phyloP scores from a whole-genome alignment of 345 rosid species.

The Kandelia obovata region DNA sequence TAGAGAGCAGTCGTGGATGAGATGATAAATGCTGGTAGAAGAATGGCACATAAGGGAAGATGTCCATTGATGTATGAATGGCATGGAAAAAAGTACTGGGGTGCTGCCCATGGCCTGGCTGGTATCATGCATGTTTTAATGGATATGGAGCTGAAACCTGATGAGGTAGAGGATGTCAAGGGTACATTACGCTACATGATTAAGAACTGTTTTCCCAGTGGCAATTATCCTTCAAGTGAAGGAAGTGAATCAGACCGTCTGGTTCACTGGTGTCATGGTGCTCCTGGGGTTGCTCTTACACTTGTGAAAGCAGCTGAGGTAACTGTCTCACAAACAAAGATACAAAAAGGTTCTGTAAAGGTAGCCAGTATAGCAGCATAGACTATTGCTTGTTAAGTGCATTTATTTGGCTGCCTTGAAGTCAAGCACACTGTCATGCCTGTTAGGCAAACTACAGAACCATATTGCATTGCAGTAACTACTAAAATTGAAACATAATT shows the following conservation, averaged over 20 bases:
- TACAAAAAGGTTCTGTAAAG: not conserved
- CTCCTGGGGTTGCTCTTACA: constrained; percentile 64
- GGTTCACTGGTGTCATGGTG: constrained; percentile 79
- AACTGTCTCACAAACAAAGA: not conserved
- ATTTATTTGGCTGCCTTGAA: not conserved
- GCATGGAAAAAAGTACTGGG: constrained; percentile 75
- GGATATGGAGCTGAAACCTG: constrained; percentile 59
- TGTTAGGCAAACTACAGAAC: not conserved
- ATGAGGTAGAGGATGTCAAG: constrained; percentile 61
- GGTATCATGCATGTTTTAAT: constrained; percentile 67
- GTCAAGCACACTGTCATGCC: not conserved
- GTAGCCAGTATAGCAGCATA: not conserved
- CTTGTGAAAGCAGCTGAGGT: constrained; percentile 71
- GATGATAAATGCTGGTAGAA: constrained; percentile 50
- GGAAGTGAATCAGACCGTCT: constrained; percentile 37
- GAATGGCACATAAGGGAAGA: constrained; percentile 35
- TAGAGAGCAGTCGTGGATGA: constrained; percentile 56
- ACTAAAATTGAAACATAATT: not conserved
- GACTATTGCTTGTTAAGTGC: not conserved
- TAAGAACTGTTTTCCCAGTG: constrained; percentile 49
- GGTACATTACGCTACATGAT: constrained; percentile 59
- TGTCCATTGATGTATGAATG: constrained; percentile 73
- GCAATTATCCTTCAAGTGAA: constrained; percentile 65
- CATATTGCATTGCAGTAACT: constrained; percentile 2
- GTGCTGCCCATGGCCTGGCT: constrained; percentile 72